Base-by-base conservation (phyloP, 2,329 filamentous ascomycete species). In the Cladosporium sp. region DNA sequence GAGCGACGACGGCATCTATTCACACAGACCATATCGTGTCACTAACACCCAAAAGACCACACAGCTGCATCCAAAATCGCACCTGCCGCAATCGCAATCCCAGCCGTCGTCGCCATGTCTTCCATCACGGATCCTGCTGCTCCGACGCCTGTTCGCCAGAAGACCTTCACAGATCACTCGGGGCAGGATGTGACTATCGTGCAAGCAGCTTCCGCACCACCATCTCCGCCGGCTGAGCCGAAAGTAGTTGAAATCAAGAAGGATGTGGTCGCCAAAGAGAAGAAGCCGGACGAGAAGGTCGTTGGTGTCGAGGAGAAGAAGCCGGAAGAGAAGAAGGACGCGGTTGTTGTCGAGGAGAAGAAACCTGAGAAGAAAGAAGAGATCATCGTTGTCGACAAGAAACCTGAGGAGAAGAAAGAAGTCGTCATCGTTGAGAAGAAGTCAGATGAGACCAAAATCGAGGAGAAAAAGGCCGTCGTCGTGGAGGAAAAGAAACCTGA, bases 61-160 rank as follows among this genome's bases (percentile, higher is more conserved):
- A 5, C 60, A 55, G 31, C 46, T 21, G 33, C 60, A 21, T 26
- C 31, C 3, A 21, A 29, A 2, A 21, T 21, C 44, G 33, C 52
- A 16, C 33, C 60, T 29, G 37, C 40, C 18, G 29, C 55, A 57
- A 35, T 33, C 21, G 40, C 40, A 31, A 29, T 12, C 28, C 52
- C 52, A 55, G 52, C 52, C 52, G 52, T 33, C 40, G 57, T 40
- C 57, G 50, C 61, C 23, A 63, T 63, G 61, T 63, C 61, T 35
- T 33, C 61, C 18, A 11, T 52, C n/a, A 33, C 50, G 1, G 31
- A 50, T 0, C 59, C 44, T 10, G 33, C 26, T n/a, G 5, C 61
- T 31, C 21, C 61, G 10, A 18, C 29, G 11, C 61, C 61, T n/a
- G 61, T 55, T 26, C 50, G 50, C 18, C 61, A 63, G 10, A 31